A percentile compares a stretch with the other conserved stretches of the same genome.
Evolutionary conservation across 495 filamentous ascomycete genomes (phyloP).

Genomic region (Cairneyella variabilis): DNA sequence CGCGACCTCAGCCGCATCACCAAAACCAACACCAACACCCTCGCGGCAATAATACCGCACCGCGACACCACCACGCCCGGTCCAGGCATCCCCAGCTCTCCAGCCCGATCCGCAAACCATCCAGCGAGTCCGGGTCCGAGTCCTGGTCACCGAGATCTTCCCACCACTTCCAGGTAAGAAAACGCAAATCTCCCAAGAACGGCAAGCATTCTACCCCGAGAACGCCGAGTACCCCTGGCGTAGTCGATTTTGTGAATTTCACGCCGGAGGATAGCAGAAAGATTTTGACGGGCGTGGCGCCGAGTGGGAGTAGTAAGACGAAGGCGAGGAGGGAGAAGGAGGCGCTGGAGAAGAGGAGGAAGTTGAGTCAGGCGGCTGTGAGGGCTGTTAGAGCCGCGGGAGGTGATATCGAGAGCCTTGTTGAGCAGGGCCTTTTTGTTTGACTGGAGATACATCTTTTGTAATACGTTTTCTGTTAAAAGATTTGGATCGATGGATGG

Average conservation of each 20-base stretch:
- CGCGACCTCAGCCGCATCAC: slow-evolving; percentile 6
- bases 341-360: slow-evolving; percentile 71
- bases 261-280: slow-evolving; percentile 75
- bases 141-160: not conserved
- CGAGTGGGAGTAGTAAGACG: slow-evolving; percentile 86
- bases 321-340: slow-evolving; percentile 87
- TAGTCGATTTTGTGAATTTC: slow-evolving; percentile 83
- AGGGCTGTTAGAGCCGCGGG: slow-evolving; percentile 74
- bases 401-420: slow-evolving; percentile 59
- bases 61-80: not conserved
- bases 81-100: slow-evolving; percentile 1
- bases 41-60: not conserved
- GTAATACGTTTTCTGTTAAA: not conserved
- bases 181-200: slow-evolving; percentile 11
- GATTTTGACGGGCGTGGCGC: slow-evolving; percentile 88
- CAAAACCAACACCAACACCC: not conserved
- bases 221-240: slow-evolving; percentile 25
- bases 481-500: no score
- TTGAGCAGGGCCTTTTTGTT: slow-evolving; percentile 31
- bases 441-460: not conserved
- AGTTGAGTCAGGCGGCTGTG: slow-evolving; percentile 68
- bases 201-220: not conserved
- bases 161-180: slow-evolving; percentile 9
- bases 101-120: not conserved
- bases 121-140: not conserved